Evolutionary conservation across 176 grass and related monocot species (phyloP), one percentile per base, ranked within the genome.

Genomic region (Alopecurus myosuroides): DNA sequence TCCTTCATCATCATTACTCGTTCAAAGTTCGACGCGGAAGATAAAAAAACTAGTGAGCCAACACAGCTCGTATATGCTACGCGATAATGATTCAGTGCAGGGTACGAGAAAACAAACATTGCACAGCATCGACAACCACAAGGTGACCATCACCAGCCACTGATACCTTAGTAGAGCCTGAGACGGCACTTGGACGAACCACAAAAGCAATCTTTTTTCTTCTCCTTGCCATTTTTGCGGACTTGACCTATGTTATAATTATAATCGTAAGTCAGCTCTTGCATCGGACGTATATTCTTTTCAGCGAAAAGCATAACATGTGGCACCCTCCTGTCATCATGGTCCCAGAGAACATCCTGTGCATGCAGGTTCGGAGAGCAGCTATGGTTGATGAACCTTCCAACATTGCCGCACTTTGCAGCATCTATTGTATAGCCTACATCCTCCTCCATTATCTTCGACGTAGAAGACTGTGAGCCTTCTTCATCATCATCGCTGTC

Each of bases 331-430:
- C 52, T 84, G 55, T 90, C 83, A 39, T 86, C 90, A 81, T 95
- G 93, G 49, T 95, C 90, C 72, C 88, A 95, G 28, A 95, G 90
- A 92, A 95, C 85, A 77, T 88, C 77, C 72, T 92, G 90, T 26
- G 93, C 93, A 78, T 90, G 92, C 5, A 95, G 88, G 34, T 95
- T 95, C 4, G 93, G 93, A 37, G 88, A 86, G 79, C 93, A 95
- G 56, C 93, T 88, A 53, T 92, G 93, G 67, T 92, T 95, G 77
- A 92, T 95, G 61, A 95, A 95, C 86, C 90, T 88, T 64, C 93
- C 93, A 9, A 88, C 70, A 70, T 92, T 95, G 26, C 88, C 80
- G 3, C 58, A 90, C 69, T 90, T 77, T 45, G 90, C 88, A 74
- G 90, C 90, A 86, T 95, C 93, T 77, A 95, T 95, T 44, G 93